Conservation (phyloP, 2,329 filamentous ascomycete genomes). For the Teratosphaeria viscida region DNA sequence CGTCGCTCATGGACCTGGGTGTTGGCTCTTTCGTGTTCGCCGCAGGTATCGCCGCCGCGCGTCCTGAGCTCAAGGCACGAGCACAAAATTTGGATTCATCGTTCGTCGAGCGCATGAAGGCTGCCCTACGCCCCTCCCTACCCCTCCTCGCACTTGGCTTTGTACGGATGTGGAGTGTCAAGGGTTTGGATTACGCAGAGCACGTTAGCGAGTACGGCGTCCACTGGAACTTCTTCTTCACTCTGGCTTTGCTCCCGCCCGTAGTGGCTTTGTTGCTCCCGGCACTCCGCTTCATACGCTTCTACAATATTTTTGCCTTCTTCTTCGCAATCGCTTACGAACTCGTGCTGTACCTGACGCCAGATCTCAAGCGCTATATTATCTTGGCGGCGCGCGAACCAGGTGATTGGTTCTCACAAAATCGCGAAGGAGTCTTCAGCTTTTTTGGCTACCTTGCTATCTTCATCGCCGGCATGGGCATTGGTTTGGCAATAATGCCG, state of each 20-base stretch:
- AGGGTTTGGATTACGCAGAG: conserved; percentile 90
- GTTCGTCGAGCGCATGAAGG: conserved; percentile 49
- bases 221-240: conserved; percentile 99
- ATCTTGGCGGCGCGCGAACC: conserved; percentile 63
- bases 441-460: conserved; percentile 91
- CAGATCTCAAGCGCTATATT: conserved; percentile 66
- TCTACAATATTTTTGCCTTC: conserved; percentile 62
- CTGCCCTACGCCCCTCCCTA: conserved; percentile 67
- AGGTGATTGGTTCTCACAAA: conserved; percentile 67
- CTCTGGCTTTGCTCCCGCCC: conserved; percentile 74
- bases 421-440: conserved; percentile 90
- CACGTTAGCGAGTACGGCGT: conserved; percentile 96
- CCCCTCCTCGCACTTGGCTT: conserved; percentile 73
- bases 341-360: conserved; percentile 60
- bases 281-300: conserved; percentile 54
- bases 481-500: conserved; percentile 70
- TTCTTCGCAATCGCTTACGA: conserved; percentile 62
- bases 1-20: conserved; percentile 96
- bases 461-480: conserved; percentile 78
- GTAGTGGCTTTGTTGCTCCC: conserved; percentile 78
- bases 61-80: conserved; percentile 61
- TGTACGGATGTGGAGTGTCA: conserved; percentile 76
- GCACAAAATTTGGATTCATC: conserved; percentile 28
- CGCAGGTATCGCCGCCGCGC: conserved; percentile 78
- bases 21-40: conserved; percentile 97